Percentiles rank a stretch among this genome's conserved stretches.
Evolutionary conservation across 805 yeast genomes (phyloP).

Genomic region (Lipomyces anomalus): DNA sequence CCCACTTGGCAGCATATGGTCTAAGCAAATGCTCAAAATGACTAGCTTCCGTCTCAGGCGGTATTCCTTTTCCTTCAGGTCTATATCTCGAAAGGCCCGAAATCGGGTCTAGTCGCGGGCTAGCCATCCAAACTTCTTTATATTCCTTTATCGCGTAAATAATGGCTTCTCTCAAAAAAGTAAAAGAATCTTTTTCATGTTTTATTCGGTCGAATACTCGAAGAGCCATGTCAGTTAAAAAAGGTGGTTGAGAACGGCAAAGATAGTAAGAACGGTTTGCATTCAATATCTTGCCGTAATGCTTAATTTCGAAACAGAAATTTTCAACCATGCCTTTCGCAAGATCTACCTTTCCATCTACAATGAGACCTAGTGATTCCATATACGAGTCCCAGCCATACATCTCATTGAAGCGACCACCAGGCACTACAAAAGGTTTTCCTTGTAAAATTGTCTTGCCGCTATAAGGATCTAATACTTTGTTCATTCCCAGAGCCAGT

Average conservation of each 20-base stretch:
- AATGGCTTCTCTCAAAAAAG: conserved; percentile 59
- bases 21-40: conserved; percentile 70
- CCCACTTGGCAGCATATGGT: conserved; percentile 63
- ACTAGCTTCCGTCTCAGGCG: conserved; percentile 91
- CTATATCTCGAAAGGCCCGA: conserved; percentile 86
- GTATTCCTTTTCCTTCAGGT: conserved; percentile 88
- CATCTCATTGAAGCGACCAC: conserved; percentile 92
- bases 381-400: conserved; percentile 99
- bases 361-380: conserved; percentile 75
- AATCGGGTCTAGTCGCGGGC: conserved; percentile 64
- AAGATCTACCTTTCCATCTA: conserved; percentile 57
- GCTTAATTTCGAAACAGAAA: conserved; percentile 79
- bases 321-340: conserved; percentile 90
- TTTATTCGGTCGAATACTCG: conserved; percentile 54
- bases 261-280: conserved; percentile 91
- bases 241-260: conserved; percentile 94
- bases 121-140: conserved; percentile 65
- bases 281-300: conserved; percentile 88
- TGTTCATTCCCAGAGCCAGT: conserved; percentile 68
- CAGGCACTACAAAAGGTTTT: conserved; percentile 90
- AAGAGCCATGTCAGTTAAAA: conserved; percentile 85
- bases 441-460: conserved; percentile 52
- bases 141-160: conserved; percentile 85
- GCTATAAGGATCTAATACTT: conserved; percentile 43
- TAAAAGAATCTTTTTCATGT: conserved; percentile 39